Evolutionary conservation across 2,329 filamentous ascomycete genomes (phyloP), one percentile per base, ranked within the genome.

Genomic region (Colletotrichum sp.): DNA sequence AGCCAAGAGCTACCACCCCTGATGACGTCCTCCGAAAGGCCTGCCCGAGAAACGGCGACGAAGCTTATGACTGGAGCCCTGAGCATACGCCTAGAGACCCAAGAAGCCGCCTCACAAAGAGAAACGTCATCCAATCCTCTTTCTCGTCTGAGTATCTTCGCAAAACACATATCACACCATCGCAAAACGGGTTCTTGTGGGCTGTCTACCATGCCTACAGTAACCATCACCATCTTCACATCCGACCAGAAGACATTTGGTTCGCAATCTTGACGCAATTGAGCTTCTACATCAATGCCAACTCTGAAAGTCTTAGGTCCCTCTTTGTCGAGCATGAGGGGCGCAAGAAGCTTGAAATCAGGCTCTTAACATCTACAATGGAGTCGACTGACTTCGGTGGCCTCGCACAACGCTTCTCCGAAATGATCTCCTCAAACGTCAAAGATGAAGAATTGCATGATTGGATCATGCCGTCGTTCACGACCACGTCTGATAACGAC

Each of bases 181-280:
- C 66, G 43, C 38, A 77, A 21, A 87, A 88, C 66, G 85, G 85
- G 18, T 83, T 89, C 43, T 82, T 89, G 12, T 77, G 81, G 48
- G 80, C 82, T 0, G 81, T 78, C n/a, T 79, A 83, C 26, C 64
- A 81, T n/a, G 87, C 87, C 2, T 89, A 89, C 76, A 85, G 79
- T 74, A 13, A 81, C 3, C 86, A 89, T 70, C 85, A 87, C 68
- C 84, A 89, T 71, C 83, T 91, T 0, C 80, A 79, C 3, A 80
- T 90, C 61, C 86, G 89, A 1, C 88, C 89, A 0, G 88, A 91
- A 32, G 89, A 91, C 73, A 79, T 90, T 18, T 91, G 89, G 89
- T 83, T 89, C 60, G 81, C 88, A 8, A 89, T 91, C 75, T 78
- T 91, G 1, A 82, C 84, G 0, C 89, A 91, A 75, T 77, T 90